Base-by-base conservation (phyloP, 1,284 basidiomycete species). In the Fomitopsis betulina region DNA sequence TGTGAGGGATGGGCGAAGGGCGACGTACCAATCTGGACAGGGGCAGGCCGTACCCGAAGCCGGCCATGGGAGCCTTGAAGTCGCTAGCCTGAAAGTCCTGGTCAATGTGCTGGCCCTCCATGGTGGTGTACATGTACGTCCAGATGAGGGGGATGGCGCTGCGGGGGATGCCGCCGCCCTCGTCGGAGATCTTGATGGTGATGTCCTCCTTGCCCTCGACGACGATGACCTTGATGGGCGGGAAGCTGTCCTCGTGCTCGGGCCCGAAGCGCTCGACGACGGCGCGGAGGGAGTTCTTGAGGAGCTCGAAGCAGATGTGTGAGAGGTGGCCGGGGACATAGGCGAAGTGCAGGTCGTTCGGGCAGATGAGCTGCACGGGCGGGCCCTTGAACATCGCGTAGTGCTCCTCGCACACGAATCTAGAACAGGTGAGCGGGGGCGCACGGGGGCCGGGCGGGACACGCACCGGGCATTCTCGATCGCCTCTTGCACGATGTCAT, bases 61-160 rank as follows among this genome's bases (percentile, higher is more conserved):
- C 96, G 42, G 96, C 96, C 95, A 99, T 97, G 0, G 96, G 96
- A 5, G 96, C 96, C 71, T 95, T 94, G 75, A 98, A 98, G 74
- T 99, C 96, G 58, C 89, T 92, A 25, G 87, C 89, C 63, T 91
- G 87, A 72, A 96, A 96, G 66, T 96, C 82, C 69, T 90, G 87
- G 65, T 94, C 93, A 45, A 98, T 83, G 32, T 85, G 87, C 73
- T 94, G 91, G 3, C 86, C 87, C 68, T 93, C 90, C 86, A 98
- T 98, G 2, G 97, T 99, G 37, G 97, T 99, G 72, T 99, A 99
- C 89, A 96, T 96, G 74, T 96, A 99, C 59, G 96, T 98, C 96
- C 96, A 99, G 55, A 98, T 97, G 55, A 97, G 81, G 5, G 94
- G 93, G 35, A 98, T 90, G 0, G 95, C 96, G 66, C 91, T 93